Conservation (phyloP, 495 filamentous ascomycete species). For the Poronia punctata region DNA sequence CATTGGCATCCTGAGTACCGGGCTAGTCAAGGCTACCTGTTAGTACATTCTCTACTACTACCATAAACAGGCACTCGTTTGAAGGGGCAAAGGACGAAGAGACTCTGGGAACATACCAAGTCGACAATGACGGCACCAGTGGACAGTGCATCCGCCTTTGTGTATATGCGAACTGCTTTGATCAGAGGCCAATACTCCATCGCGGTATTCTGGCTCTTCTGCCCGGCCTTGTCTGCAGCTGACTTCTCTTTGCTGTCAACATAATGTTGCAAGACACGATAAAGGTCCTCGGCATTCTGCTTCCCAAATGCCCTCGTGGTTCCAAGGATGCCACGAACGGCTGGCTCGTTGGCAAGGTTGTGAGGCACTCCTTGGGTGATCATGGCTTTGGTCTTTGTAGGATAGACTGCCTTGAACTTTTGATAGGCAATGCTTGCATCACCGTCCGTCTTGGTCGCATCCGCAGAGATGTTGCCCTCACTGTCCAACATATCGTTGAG, state of each 20-base stretch:
- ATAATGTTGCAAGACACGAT: constrained; percentile 18
- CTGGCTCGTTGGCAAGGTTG: constrained; percentile 29
- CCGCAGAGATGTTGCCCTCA: constrained; percentile 33
- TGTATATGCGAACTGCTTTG: constrained; percentile 54
- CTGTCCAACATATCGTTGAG: constrained; percentile 48
- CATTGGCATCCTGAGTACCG: constrained; percentile 58
- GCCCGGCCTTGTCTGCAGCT: constrained; percentile 1
- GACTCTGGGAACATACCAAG: constrained; percentile 35
- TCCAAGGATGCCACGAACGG: constrained; percentile 43
- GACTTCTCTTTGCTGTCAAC: constrained; percentile 30
- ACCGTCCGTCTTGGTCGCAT: constrained; percentile 36
- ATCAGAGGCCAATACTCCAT: constrained; percentile 64
- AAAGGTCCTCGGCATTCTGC: constrained; percentile 19
- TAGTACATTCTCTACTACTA: too few species aligned
- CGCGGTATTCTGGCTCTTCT: constrained; percentile 17
- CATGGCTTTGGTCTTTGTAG: constrained; percentile 44
- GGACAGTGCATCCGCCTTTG: constrained; percentile 47
- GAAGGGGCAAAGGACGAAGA: too few species aligned
- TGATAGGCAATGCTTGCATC: constrained; percentile 54
- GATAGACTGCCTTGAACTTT: constrained; percentile 62
- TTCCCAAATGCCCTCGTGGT: constrained; percentile 34
- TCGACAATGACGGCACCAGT: constrained; percentile 63
- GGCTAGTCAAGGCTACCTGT: constrained; percentile 30
- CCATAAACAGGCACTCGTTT: too few species aligned
- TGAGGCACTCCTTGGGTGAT: constrained; percentile 31